phyloP scores from a whole-genome alignment of 2,329 filamentous ascomycete species.

The Pseudocercospora macadamiae region DNA sequence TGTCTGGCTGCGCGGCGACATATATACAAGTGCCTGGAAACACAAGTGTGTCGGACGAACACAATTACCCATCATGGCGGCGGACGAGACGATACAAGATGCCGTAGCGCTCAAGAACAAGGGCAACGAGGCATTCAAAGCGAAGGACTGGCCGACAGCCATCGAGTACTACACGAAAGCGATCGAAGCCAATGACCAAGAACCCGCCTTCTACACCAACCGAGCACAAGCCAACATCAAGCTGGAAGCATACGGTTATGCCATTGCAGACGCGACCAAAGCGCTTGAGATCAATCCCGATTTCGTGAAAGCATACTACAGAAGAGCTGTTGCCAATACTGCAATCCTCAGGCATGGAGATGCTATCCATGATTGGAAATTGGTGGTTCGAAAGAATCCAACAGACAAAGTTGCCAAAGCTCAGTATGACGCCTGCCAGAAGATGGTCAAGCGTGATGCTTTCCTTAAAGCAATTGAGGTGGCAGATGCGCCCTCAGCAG shows the following conservation, averaged over 20 bases:
- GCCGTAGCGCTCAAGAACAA: conserved; percentile 86
- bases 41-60: neutral
- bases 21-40: neutral
- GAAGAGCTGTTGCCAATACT: conserved; percentile 86
- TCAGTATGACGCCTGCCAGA: conserved; percentile 91
- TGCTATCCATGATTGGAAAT: conserved; percentile 88
- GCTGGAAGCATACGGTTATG: conserved; percentile 91
- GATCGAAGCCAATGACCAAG: conserved; percentile 38
- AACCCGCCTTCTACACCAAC: conserved; percentile 92
- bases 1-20: neutral
- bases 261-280: conserved; percentile 85
- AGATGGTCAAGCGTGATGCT: conserved; percentile 86
- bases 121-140: conserved; percentile 89
- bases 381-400: conserved; percentile 84
- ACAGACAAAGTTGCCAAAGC: conserved; percentile 87
- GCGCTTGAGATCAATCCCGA: conserved; percentile 86
- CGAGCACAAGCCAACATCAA: conserved; percentile 96
- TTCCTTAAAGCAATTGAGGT: conserved; percentile 96
- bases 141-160: conserved; percentile 82
- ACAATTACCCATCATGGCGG: conserved; percentile 29
- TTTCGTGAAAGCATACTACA: conserved; percentile 95
- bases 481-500: conserved; percentile 86
- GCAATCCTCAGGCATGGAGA: conserved; percentile 88
- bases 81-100: conserved; percentile 46
- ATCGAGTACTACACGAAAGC: conserved; percentile 78